Base-by-base conservation (phyloP, 78 protist species). In the Cavenderia fasciculata region DNA sequence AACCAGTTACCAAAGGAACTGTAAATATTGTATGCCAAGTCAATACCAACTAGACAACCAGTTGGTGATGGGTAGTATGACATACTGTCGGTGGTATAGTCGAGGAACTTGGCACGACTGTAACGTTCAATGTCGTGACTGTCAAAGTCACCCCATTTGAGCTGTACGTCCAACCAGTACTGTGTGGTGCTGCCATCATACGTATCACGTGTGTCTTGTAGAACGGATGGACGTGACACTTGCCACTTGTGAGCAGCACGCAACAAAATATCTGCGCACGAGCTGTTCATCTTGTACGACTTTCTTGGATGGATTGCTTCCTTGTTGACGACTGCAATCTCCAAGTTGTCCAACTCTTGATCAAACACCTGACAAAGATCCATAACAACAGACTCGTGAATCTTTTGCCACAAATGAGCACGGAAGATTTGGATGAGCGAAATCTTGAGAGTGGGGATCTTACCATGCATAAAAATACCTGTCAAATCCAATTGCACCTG, bases 391-490 rank as follows among this genome's bases (percentile, higher is more conserved):
- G 97, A 86, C 96, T 98, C 99, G 94, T 99, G 99, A 36, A 99
- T 84, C 97, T 99, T 99, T 89, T 98, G 99, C 99, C 99, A 99
- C 77, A 99, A 56, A 87, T 99, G 99, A 1, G 99, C 99, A 33
- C 99, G 92, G 98, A 99, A 99, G 92, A 99, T 97, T 95, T 98
- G 99, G 59, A 99, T 98, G 61, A 98, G 92, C 29, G 99, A 96
- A 76, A 98, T 98, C 96, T 99, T 99, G 69, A 99, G 92, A 12
- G 99, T 98, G 47, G 99, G 99, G 36, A 99, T 97, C 96, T 99
- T 99, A 72, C 99, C 99, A 95, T 99, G 99, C 99, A 99, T 98
- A 94, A 98, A 97, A 72, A 99, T 99, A 85, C 99, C 99, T 1
- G 99, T 99, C 41, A 99, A 84, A 46, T 99, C 99, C 27, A 99